Evolutionary conservation across 2,329 filamentous ascomycete genomes (phyloP).

Genomic region (Emmonsia crescens): DNA sequence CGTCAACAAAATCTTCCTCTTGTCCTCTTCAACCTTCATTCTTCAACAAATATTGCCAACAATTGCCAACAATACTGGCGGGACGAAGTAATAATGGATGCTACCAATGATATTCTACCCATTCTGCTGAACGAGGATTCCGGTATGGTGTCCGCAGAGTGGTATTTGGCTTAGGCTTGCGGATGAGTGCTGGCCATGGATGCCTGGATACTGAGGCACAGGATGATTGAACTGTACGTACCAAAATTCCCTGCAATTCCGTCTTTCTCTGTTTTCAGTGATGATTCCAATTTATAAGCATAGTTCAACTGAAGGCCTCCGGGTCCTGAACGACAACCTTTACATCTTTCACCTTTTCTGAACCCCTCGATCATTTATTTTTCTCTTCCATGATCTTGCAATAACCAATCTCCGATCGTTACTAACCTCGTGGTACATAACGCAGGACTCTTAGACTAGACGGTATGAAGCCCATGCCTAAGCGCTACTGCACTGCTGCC

Average conservation of each 20-base stretch:
- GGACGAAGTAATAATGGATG: neutral
- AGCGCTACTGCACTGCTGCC: conserved; percentile 13
- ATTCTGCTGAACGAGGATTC: neutral
- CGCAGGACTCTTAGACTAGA: neutral
- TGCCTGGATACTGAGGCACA: neutral
- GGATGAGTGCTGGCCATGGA: neutral
- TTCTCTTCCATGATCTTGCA: neutral
- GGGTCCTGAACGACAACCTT: conserved; percentile 19
- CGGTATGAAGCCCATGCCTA: neutral
- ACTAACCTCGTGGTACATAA: conserved; percentile 2
- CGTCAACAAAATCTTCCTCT: neutral
- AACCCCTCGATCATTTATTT: neutral
- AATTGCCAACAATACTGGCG: neutral
- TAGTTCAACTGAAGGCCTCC: conserved; percentile 23
- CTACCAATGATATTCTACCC: neutral
- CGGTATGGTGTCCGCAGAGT: neutral
- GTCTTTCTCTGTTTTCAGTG: conserved; percentile 10
- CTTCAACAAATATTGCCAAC: neutral
- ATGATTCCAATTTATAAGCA: conserved; percentile 20
- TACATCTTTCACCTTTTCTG: conserved; percentile 19
- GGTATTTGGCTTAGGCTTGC: too few species aligned
- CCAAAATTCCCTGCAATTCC: neutral
- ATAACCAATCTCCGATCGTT: neutral
- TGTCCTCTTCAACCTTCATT: neutral
- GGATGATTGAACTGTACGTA: neutral